These are phyloP conservation scores for Thelonectria rubi DNA, from an alignment of 2,329 filamentous ascomycete genomes.

Conservation along the genomic window DNA sequence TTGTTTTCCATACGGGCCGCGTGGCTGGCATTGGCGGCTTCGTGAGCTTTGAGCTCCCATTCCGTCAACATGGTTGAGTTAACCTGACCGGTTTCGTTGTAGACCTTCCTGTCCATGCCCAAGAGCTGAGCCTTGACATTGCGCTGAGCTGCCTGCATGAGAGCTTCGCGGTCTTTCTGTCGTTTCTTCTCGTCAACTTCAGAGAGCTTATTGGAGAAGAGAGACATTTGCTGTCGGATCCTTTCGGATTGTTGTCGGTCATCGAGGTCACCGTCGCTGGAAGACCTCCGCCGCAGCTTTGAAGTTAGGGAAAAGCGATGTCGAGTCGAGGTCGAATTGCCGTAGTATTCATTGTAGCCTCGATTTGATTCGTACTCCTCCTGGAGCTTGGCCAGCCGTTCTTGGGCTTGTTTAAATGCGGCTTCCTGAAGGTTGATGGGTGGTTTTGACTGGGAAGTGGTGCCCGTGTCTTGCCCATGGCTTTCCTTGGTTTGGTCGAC, in stretches of 20 bases:
- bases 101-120: constrained; percentile 83
- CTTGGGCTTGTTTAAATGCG: constrained; percentile 85
- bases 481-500: constrained; percentile 60
- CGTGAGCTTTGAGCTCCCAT: constrained; percentile 81
- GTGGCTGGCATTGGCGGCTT: constrained; percentile 72
- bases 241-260: constrained; percentile 75
- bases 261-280: constrained; percentile 71
- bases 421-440: constrained; percentile 80
- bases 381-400: constrained; percentile 82
- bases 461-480: constrained; percentile 46
- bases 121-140: constrained; percentile 85
- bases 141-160: constrained; percentile 82
- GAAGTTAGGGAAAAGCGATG: constrained; percentile 61
- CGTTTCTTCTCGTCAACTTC: constrained; percentile 79
- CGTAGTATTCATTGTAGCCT: constrained; percentile 81
- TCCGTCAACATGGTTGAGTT: constrained; percentile 74
- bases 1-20: constrained; percentile 66
- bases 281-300: constrained; percentile 69
- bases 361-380: constrained; percentile 71
- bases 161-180: constrained; percentile 74
- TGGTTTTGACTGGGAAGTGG: constrained; percentile 57
- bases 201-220: constrained; percentile 73
- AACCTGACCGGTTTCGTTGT: constrained; percentile 77
- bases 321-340: constrained; percentile 53
- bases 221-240: constrained; percentile 81